Evolutionary conservation across 352 stramenopile genomes (phyloP).

Genomic region (Pythium chondricola): DNA sequence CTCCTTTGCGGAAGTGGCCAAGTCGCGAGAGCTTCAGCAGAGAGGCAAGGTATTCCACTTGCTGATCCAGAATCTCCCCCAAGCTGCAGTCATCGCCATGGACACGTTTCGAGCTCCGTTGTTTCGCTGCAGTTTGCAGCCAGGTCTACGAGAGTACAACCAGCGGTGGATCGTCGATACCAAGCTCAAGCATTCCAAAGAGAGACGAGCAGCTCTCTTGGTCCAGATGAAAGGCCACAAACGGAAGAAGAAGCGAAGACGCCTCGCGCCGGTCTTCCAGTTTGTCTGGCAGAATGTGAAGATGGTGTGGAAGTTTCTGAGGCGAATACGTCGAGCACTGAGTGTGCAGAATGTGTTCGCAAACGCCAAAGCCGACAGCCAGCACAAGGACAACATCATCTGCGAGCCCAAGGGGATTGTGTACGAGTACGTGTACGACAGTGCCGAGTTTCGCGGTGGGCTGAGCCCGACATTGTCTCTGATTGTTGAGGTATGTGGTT

Average conservation of each 20-base stretch:
- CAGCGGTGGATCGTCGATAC: slow-evolving; percentile 60
- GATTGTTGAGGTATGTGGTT: slow-evolving; percentile 51
- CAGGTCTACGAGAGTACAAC: slow-evolving; percentile 45
- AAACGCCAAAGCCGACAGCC: slow-evolving; percentile 24
- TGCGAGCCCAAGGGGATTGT: slow-evolving; percentile 75
- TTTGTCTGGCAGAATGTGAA: slow-evolving; percentile 33
- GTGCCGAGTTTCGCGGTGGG: slow-evolving; percentile 57
- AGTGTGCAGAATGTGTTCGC: slow-evolving; percentile 71
- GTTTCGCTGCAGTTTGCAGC: slow-evolving; percentile 58
- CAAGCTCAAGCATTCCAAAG: slow-evolving; percentile 30
- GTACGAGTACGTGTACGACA: slow-evolving; percentile 80
- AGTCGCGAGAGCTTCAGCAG: slow-evolving; percentile 45
- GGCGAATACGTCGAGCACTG: slow-evolving; percentile 33
- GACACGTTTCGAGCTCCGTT: slow-evolving; percentile 62
- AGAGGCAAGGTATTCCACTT: slow-evolving; percentile 68
- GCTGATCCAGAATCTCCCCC: slow-evolving; percentile 61
- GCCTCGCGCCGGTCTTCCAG: slow-evolving; percentile 21
- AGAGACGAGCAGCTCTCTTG: slow-evolving; percentile 41
- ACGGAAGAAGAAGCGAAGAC: slow-evolving; percentile 19
- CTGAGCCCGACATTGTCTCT: slow-evolving; percentile 51
- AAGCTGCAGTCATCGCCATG: slow-evolving; percentile 55
- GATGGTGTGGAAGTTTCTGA: slow-evolving; percentile 44
- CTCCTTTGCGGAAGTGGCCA: slow-evolving; percentile 33
- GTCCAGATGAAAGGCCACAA: slow-evolving; percentile 48
- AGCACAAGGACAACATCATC: slow-evolving; percentile 51